phyloP scores from a whole-genome alignment of 148 eudicot genomes.

The Camellia japonica region DNA sequence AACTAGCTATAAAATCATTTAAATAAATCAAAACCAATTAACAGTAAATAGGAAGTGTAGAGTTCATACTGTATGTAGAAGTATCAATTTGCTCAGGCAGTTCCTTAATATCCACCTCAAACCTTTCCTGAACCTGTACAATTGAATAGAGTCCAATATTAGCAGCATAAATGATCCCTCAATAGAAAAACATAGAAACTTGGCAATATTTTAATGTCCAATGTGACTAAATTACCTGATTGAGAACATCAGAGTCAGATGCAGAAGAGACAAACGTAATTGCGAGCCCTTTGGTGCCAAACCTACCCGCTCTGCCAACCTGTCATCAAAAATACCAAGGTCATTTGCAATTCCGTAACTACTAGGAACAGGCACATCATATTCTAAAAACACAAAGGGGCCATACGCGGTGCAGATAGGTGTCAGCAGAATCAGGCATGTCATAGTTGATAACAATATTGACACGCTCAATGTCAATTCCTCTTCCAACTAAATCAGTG shows the following conservation, averaged over 20 bases:
- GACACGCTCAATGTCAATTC: slow-evolving; percentile 93
- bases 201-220: not conserved
- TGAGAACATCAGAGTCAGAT: slow-evolving; percentile 79
- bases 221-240: slow-evolving; percentile 58
- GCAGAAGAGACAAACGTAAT: slow-evolving; percentile 88
- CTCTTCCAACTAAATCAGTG: slow-evolving; percentile 95
- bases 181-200: not conserved
- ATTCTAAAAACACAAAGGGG: not conserved
- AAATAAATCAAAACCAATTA: not conserved
- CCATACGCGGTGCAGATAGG: slow-evolving; percentile 79
- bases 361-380: not conserved
- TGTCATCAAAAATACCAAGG: slow-evolving; percentile 19
- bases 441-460: slow-evolving; percentile 96
- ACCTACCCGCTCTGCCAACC: slow-evolving; percentile 97
- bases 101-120: slow-evolving; percentile 87
- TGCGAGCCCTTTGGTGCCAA: slow-evolving; percentile 95
- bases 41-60: not conserved
- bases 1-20: not conserved
- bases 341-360: not conserved
- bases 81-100: slow-evolving; percentile 94
- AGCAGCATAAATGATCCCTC: not conserved
- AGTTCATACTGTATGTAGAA: slow-evolving; percentile 74
- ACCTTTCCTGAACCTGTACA: slow-evolving; percentile 72
- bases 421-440: slow-evolving; percentile 98
- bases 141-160: not conserved